Evolutionary conservation across 2,329 filamentous ascomycete genomes (phyloP).

Genomic region (Hypoxylon sp.): DNA sequence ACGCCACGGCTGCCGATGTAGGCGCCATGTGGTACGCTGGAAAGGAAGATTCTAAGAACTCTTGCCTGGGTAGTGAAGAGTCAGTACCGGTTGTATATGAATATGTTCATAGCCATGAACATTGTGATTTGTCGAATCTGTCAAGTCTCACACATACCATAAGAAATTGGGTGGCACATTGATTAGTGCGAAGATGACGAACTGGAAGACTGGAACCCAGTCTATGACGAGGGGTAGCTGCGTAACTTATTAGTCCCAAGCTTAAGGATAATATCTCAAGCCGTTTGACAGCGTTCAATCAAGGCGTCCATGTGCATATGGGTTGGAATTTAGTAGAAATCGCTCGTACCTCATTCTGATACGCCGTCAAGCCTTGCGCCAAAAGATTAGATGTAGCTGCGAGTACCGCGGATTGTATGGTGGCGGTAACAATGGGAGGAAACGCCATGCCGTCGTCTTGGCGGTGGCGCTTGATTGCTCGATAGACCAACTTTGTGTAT

Average conservation of each 20-base stretch:
- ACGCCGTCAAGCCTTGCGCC: conserved; percentile 78
- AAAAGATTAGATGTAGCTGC: conserved; percentile 79
- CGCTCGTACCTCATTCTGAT: conserved; percentile 68
- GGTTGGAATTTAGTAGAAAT: conserved; percentile 2
- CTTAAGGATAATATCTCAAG: neutral
- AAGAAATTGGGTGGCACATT: conserved; percentile 86
- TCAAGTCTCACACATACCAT: conserved; percentile 68
- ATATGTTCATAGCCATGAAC: neutral
- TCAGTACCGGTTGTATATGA: conserved; percentile 36
- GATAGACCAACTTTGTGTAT: neutral
- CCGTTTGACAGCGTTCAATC: conserved; percentile 22
- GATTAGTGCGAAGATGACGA: conserved; percentile 79
- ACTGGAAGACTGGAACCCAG: conserved; percentile 79
- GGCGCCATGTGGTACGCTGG: conserved; percentile 73
- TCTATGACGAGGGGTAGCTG: conserved; percentile 75
- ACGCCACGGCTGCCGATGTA: conserved; percentile 57
- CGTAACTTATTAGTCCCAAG: conserved; percentile 16
- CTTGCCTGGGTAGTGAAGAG: conserved; percentile 73
- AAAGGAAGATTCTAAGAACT: conserved; percentile 80
- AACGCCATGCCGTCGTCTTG: conserved; percentile 52
- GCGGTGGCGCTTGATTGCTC: neutral
- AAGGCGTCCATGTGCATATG: neutral
- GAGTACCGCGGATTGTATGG: conserved; percentile 75
- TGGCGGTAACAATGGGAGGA: conserved; percentile 71
- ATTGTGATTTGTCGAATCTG: neutral